Percentiles rank a stretch among this genome's conserved stretches.
phyloP scores from a whole-genome alignment of 495 filamentous ascomycete species.

The Xylaria cubensis region DNA sequence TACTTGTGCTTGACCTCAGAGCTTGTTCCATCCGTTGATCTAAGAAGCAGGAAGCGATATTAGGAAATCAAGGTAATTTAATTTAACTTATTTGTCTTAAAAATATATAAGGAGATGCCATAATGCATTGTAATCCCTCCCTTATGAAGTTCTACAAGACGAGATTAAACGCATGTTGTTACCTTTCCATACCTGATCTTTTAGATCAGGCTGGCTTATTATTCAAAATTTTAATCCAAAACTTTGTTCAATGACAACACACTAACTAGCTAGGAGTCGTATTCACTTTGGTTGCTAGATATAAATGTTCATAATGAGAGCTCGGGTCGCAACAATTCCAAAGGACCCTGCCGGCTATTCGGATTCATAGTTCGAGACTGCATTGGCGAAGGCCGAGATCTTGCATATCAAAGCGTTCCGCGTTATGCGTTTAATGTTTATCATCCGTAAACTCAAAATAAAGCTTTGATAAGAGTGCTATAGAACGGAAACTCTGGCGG shows the following conservation, averaged over 20 bases:
- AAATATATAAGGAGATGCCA: background rate
- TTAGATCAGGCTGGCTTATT: background rate
- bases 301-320: too few relatives aligned
- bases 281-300: too few relatives aligned
- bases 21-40: constrained; percentile 42
- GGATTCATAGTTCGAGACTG: background rate
- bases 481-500: background rate
- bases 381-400: background rate
- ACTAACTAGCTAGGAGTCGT: too few relatives aligned
- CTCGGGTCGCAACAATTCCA: too few relatives aligned
- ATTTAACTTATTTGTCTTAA: background rate
- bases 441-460: background rate
- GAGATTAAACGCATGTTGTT: background rate
- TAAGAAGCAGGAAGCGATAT: background rate
- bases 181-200: background rate
- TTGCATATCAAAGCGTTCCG: background rate
- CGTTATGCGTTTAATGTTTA: background rate
- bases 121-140: background rate
- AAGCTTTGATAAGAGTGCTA: background rate
- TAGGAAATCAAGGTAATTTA: background rate
- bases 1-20: constrained; percentile 45
- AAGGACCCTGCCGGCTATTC: background rate
- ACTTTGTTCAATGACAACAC: too few relatives aligned
- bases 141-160: background rate
- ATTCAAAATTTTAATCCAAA: too few relatives aligned